Conservation (phyloP, 2,329 filamentous ascomycete species). For the Cordyceps javanica region DNA sequence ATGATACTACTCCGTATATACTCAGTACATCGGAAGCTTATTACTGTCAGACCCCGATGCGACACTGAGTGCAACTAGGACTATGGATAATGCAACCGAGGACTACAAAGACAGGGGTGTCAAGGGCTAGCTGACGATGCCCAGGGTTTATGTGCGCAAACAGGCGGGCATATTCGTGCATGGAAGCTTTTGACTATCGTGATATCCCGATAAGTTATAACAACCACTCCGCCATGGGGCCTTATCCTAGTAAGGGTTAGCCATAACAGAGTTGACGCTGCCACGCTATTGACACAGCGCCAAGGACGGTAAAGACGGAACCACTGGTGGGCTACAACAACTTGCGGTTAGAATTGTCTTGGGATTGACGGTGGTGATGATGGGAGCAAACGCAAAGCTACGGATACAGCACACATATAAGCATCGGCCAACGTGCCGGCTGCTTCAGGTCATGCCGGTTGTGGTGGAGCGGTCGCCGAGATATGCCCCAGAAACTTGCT, state of each 20-base stretch:
- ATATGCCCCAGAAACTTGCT: background rate
- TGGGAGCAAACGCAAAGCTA: background rate
- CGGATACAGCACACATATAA: background rate
- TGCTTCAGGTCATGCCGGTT: background rate
- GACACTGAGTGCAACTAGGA: background rate
- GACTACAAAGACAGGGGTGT: no score
- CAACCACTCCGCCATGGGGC: background rate
- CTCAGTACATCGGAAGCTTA: no score
- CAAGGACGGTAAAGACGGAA: background rate
- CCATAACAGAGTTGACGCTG: background rate
- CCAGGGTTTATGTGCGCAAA: background rate
- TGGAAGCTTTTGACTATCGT: no score
- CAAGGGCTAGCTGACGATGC: background rate
- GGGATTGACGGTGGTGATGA: background rate
- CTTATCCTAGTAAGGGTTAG: background rate
- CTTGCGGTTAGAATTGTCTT: background rate
- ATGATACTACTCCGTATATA: no score
- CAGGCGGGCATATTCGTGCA: background rate
- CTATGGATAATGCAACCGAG: background rate
- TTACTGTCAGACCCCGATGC: background rate
- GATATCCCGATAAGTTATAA: no score
- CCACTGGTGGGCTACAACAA: background rate
- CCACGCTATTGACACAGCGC: background rate
- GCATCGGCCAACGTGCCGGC: background rate
- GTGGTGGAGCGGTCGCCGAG: background rate